Evolutionary conservation across 2,329 filamentous ascomycete genomes (phyloP).

Genomic region (Alternaria sp.): DNA sequence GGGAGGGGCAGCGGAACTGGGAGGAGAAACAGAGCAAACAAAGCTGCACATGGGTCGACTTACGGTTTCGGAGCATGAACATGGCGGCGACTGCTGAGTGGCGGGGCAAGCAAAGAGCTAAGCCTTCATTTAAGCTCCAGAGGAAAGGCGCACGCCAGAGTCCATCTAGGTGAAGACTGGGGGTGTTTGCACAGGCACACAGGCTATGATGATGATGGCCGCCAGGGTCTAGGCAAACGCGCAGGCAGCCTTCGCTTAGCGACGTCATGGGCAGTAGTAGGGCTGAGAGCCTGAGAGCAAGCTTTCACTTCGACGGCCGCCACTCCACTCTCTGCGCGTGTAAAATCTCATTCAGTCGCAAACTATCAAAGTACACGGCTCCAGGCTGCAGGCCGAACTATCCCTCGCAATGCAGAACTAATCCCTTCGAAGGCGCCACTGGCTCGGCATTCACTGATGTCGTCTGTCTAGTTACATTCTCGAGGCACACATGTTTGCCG

Average conservation of each 20-base stretch:
- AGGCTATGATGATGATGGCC: constrained; percentile 20
- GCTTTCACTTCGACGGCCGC: constrained; percentile 1
- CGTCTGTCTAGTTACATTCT: neutral
- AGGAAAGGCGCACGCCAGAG: constrained; percentile 24
- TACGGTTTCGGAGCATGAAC: constrained; percentile 55
- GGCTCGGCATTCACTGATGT: neutral
- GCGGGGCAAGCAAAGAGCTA: constrained; percentile 20
- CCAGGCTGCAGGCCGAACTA: neutral
- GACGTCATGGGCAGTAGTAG: constrained; percentile 8
- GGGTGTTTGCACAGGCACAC: constrained; percentile 17
- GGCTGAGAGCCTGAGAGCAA: neutral
- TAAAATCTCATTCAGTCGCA: neutral
- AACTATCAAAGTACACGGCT: neutral
- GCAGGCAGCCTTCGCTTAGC: constrained; percentile 25
- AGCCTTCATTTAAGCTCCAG: constrained; percentile 32
- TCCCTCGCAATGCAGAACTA: neutral
- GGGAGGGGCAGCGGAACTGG: constrained; percentile 40
- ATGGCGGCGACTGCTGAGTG: constrained; percentile 38
- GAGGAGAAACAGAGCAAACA: constrained; percentile 11
- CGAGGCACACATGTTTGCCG: neutral
- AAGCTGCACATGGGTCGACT: constrained; percentile 29
- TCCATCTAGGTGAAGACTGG: constrained; percentile 26
- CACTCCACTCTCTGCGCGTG: neutral
- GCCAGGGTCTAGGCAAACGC: constrained; percentile 24
- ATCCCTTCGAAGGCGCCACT: neutral